Base-by-base conservation (phyloP, 116 monocot genomes). In the Phalaenopsis hybrid region DNA sequence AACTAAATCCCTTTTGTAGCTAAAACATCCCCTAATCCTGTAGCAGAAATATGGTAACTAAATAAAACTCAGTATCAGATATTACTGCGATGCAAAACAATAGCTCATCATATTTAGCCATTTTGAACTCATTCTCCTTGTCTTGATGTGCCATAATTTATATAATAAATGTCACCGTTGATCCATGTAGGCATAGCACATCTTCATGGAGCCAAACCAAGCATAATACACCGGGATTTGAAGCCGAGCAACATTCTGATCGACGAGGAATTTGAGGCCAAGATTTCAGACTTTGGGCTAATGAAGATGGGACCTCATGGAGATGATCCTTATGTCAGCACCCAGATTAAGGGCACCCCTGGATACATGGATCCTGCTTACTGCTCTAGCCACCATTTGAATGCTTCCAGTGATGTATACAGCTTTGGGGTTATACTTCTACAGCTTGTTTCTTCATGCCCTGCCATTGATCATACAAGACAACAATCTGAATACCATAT, bases 351-450 rank as follows among this genome's bases (percentile, higher is more conserved):
- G 41, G 82, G 82, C 20, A 85, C 85, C 4, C 85, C 85, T 4
- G 85, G 85, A 51, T 88, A 88, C 63, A 25, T 85, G 45, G 88
- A 88, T 20, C 88, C 88, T 21, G 85, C 83, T 46, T 88, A 88
- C 61, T 88, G 82, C 55, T 80, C 85, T 12, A 88, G 73, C 78
- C 74, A 63, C 43, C 88, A 85, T 68, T 48, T 85, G 57, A 78
- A 80, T 37, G 44, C 85, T 21, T 88, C 81, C 72, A 83, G 73
- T 44, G 88, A 88, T 57, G 88, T 88, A 43, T 85, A 81, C 68
- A 88, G 88, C 77, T 88, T 85, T 43, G 88, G 85, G 15, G 85
- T 88, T 33, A 88, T 88, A n/a, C 83, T 88, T 23, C 65, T 88
- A 23, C 88, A 88, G 78, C 88, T 88, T 12, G 78, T 88, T 11